Percentiles rank a stretch among this genome's conserved stretches.
These are phyloP conservation scores for Trametes gibbosa DNA, from an alignment of 768 basidiomycete species.

Conservation along the genomic window DNA sequence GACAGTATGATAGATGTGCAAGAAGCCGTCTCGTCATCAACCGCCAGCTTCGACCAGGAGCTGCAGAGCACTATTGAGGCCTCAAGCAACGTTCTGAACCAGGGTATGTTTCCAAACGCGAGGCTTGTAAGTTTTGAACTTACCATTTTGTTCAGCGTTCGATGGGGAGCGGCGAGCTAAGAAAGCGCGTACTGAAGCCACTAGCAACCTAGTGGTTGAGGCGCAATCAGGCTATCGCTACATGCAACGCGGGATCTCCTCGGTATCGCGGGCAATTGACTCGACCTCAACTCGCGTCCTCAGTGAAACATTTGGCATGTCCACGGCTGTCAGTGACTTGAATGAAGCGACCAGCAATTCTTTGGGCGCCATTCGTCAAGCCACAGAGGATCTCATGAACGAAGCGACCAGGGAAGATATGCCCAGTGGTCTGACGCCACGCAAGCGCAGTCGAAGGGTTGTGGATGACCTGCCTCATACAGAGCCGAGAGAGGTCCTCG, in stretches of 20 bases:
- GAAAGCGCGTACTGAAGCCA: conserved; percentile 62
- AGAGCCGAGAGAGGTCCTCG: conserved; percentile 54
- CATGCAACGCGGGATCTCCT: conserved; percentile 49
- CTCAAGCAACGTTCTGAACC: conserved; percentile 41
- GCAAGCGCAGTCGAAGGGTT: conserved; percentile 70
- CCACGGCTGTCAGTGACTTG: conserved; percentile 42
- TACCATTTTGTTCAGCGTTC: conserved; percentile 42
- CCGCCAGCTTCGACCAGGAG: conserved; percentile 49
- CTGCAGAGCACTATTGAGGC: conserved; percentile 47
- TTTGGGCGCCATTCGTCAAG: conserved; percentile 48
- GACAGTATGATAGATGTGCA: conserved; percentile 46
- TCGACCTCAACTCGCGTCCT: conserved; percentile 40
- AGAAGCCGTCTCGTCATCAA: conserved; percentile 42
- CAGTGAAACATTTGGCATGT: conserved; percentile 48
- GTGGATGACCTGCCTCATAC: conserved; percentile 73
- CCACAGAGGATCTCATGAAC: conserved; percentile 49
- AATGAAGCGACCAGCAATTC: conserved; percentile 40
- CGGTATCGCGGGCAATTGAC: conserved; percentile 49
- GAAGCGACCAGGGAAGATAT: conserved; percentile 61
- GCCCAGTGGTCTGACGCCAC: conserved; percentile 72
- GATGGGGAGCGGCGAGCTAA: conserved; percentile 63
- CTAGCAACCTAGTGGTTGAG: conserved; percentile 45
- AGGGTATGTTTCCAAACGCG: conserved; percentile 36
- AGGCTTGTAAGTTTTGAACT: not conserved
- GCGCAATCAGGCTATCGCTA: conserved; percentile 51